These are phyloP conservation scores for Trichoderma sp. DNA, from an alignment of 2,329 filamentous ascomycete species.

Conservation along the genomic window DNA sequence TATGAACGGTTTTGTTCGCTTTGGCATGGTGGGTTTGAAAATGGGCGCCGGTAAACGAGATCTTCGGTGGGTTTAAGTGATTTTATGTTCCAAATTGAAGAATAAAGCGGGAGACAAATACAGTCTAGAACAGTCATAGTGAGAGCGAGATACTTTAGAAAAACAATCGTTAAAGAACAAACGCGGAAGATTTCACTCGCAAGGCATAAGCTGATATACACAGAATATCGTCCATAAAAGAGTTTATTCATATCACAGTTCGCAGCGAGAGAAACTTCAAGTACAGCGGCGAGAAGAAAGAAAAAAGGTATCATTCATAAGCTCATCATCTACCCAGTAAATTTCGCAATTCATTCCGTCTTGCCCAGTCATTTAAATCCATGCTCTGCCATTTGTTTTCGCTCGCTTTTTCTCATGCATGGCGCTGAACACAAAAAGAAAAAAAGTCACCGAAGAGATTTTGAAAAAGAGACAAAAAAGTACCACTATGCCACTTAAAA, in stretches of 20 bases:
- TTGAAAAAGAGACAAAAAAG: not conserved
- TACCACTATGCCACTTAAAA: not conserved
- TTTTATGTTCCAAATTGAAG: not conserved
- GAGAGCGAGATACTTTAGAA: not conserved
- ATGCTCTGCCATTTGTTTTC: not conserved
- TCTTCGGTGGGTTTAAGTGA: not conserved
- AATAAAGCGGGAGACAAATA: not conserved
- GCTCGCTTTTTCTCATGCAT: not conserved
- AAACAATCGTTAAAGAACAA: not conserved
- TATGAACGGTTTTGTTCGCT: not conserved
- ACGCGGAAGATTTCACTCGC: not conserved
- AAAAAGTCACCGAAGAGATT: not conserved
- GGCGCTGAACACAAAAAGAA: not conserved
- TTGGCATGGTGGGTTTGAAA: not conserved
- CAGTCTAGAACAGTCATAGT: not conserved
- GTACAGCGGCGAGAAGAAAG: not conserved
- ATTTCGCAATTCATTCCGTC: not conserved
- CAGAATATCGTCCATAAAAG: not conserved
- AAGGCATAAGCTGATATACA: too few relatives aligned
- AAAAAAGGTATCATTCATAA: slow-evolving; percentile 20
- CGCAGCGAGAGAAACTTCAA: not conserved
- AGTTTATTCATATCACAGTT: not conserved
- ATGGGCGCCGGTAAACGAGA: not conserved
- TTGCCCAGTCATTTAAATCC: not conserved
- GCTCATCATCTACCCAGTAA: not conserved